phyloP scores from a whole-genome alignment of 257 asterid species.

The Solanum dulcamara region DNA sequence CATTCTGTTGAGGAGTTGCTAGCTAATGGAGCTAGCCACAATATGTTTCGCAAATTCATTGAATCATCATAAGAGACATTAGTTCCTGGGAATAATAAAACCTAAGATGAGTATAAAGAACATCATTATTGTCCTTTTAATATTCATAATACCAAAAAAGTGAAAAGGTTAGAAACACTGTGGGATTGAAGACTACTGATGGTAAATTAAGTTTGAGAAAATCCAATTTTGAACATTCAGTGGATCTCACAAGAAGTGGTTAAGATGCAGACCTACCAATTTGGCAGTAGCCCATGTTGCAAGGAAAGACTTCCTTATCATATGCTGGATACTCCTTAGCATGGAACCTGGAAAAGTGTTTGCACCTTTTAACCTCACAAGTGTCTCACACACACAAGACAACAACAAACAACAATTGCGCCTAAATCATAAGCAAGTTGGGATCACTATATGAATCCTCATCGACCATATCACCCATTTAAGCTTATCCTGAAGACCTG shows the following conservation, averaged over 20 bases:
- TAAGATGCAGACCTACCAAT: conserved; percentile 31
- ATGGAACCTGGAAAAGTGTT: conserved; percentile 61
- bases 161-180: background rate
- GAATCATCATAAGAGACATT: conserved; percentile 60
- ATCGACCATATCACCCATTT: background rate
- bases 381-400: conserved; percentile 3
- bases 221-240: background rate
- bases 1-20: conserved; percentile 43
- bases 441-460: background rate
- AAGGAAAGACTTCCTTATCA: conserved; percentile 59
- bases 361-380: background rate
- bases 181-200: background rate
- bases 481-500: background rate
- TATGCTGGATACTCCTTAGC: conserved; percentile 90
- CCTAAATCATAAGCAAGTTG: background rate
- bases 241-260: background rate
- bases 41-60: conserved; percentile 80
- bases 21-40: conserved; percentile 96
- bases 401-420: background rate
- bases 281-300: conserved; percentile 91
- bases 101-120: background rate
- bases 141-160: background rate
- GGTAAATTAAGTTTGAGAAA: background rate
- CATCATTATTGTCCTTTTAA: background rate
- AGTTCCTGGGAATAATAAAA: conserved; percentile 45